A percentile compares a stretch with the other conserved stretches of the same genome.
phyloP scores from a whole-genome alignment of 2,329 filamentous ascomycete genomes.

The Amylocarpus encephaloides region DNA sequence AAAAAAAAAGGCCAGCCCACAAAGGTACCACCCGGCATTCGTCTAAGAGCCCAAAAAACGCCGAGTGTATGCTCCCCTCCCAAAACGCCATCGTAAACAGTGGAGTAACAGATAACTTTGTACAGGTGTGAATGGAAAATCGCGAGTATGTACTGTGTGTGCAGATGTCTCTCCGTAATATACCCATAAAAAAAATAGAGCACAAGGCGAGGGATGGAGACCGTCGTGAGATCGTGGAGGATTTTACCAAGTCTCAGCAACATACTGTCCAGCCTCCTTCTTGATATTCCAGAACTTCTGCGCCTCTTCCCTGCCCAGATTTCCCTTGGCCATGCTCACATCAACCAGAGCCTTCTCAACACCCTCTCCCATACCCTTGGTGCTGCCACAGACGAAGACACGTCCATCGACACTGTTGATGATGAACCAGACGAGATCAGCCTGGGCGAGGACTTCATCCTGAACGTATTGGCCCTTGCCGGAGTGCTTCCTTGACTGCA shows the following conservation, averaged over 20 bases:
- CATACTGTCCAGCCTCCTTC: slow-evolving; percentile 90
- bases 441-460: slow-evolving; percentile 85
- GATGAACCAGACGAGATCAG: slow-evolving; percentile 97
- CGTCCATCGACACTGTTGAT: slow-evolving; percentile 94
- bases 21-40: too few relatives aligned
- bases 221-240: neutral
- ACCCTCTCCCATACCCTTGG: slow-evolving; percentile 95
- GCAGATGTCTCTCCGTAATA: too few relatives aligned
- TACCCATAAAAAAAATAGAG: too few relatives aligned
- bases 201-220: too few relatives aligned
- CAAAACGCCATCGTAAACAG: too few relatives aligned
- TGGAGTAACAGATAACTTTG: too few relatives aligned
- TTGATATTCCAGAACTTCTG: slow-evolving; percentile 85
- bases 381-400: slow-evolving; percentile 93
- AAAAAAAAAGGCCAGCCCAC: too few relatives aligned
- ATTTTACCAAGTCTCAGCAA: slow-evolving; percentile 67
- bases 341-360: slow-evolving; percentile 83
- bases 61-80: too few relatives aligned
- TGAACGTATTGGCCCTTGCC: slow-evolving; percentile 80
- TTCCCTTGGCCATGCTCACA: slow-evolving; percentile 88
- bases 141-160: too few relatives aligned
- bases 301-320: slow-evolving; percentile 75
- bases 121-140: too few relatives aligned
- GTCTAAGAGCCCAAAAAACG: too few relatives aligned
- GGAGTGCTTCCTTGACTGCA: slow-evolving; percentile 62